Evolutionary conservation across 2,329 filamentous ascomycete species (phyloP).

Genomic region (Sporothrix protearum): DNA sequence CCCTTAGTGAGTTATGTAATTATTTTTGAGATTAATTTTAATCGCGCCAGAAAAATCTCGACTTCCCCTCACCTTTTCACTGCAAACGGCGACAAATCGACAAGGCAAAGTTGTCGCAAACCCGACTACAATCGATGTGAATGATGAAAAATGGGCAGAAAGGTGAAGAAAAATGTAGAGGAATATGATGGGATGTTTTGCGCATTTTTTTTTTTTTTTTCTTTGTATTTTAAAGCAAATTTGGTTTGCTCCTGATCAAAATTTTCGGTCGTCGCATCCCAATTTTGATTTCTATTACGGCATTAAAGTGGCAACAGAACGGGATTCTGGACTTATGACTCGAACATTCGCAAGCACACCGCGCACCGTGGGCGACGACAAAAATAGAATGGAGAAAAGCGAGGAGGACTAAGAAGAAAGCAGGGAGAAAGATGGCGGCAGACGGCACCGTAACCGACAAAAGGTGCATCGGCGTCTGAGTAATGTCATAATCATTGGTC

Average conservation of each 20-base stretch:
- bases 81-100: background rate
- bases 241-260: background rate
- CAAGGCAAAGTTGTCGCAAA: background rate
- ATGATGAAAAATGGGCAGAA: background rate
- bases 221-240: too few species aligned
- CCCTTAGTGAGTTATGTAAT: background rate
- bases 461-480: background rate
- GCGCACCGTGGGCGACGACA: constrained; percentile 14
- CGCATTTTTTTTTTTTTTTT: background rate
- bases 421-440: background rate
- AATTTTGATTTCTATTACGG: constrained; percentile 13
- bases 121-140: background rate
- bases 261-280: constrained; percentile 1
- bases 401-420: background rate
- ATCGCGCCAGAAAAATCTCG: background rate
- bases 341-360: background rate
- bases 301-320: constrained; percentile 9
- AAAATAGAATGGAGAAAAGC: constrained; percentile 5
- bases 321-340: constrained; percentile 3
- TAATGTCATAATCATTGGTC: background rate
- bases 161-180: too few species aligned
- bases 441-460: constrained; percentile 2
- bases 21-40: constrained; percentile 8
- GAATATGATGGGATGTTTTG: background rate
- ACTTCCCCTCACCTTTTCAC: background rate